Conservation (phyloP, 495 filamentous ascomycete species). For the Penicillium herquei region DNA sequence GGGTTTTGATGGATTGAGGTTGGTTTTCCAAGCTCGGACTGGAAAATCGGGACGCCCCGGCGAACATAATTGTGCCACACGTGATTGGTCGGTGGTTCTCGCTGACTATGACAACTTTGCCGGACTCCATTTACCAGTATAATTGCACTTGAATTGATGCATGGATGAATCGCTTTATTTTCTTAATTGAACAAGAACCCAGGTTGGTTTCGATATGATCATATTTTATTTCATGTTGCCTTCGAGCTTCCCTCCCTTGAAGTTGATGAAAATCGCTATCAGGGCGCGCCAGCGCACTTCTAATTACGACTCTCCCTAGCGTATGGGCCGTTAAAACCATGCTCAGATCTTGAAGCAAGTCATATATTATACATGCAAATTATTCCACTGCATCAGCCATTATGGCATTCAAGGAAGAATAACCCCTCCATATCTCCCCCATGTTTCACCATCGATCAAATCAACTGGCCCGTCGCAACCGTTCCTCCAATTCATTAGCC, state of each 20-base stretch:
- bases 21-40: slow-evolving; percentile 43
- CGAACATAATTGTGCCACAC: slow-evolving; percentile 45
- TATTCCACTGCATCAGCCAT: neutral
- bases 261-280: neutral
- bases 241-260: neutral
- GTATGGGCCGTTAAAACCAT: neutral
- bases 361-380: slow-evolving; percentile 22
- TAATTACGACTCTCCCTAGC: neutral
- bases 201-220: too few relatives aligned
- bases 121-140: neutral
- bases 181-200: neutral
- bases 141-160: neutral
- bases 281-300: neutral
- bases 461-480: slow-evolving; percentile 34
- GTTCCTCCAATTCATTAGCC: slow-evolving; percentile 56
- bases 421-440: neutral
- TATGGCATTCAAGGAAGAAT: too few relatives aligned
- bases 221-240: neutral
- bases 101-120: neutral
- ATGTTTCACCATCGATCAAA: neutral
- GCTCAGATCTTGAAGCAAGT: slow-evolving; percentile 10
- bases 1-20: slow-evolving; percentile 30
- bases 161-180: neutral
- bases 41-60: slow-evolving; percentile 49
- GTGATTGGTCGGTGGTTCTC: slow-evolving; percentile 38